Evolutionary conservation across 306 rosid species (phyloP).

Genomic region (Vachellia pachyceras): DNA sequence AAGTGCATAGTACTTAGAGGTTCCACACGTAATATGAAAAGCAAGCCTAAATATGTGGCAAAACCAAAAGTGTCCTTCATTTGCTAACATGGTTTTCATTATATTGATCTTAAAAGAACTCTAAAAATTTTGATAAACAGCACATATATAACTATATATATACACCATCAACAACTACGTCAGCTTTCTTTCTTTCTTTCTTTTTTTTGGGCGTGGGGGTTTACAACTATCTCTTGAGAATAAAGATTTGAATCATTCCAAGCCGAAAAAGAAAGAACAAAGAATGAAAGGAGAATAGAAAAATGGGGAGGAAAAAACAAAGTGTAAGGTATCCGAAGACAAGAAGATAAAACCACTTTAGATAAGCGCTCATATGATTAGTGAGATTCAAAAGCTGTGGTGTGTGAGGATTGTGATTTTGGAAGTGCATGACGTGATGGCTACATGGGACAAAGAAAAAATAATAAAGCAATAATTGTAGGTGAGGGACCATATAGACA

Average conservation of each 20-base stretch:
- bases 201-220: too few species aligned
- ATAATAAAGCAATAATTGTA: constrained; percentile 5
- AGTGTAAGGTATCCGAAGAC: constrained; percentile 39
- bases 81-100: neutral
- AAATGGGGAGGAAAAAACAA: neutral
- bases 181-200: neutral
- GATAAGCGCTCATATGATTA: constrained; percentile 39
- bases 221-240: neutral
- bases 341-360: constrained; percentile 48
- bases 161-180: neutral
- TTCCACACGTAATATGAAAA: neutral
- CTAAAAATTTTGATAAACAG: neutral
- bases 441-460: constrained; percentile 49
- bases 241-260: neutral
- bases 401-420: constrained; percentile 54
- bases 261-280: neutral
- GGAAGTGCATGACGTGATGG: constrained; percentile 52
- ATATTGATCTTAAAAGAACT: constrained; percentile 7
- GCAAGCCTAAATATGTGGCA: neutral
- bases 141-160: neutral
- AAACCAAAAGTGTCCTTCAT: neutral
- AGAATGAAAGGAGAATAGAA: neutral
- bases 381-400: constrained; percentile 69
- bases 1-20: constrained; percentile 49
- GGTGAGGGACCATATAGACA: constrained; percentile 53